Evolutionary conservation across 1,139 yeast species (phyloP).

Genomic region (Eremothecium coryli): DNA sequence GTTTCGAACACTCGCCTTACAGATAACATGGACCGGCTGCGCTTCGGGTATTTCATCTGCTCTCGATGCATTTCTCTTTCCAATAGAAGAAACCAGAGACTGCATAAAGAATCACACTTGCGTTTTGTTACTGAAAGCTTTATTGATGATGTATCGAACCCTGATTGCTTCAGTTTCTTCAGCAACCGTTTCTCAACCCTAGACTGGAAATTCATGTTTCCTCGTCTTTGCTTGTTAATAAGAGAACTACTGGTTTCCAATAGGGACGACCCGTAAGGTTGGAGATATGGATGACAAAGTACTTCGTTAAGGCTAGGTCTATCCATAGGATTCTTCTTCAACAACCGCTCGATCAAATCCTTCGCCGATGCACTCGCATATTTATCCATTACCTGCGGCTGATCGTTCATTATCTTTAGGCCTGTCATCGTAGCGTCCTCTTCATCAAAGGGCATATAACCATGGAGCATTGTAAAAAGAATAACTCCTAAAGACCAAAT

Average conservation of each 20-base stretch:
- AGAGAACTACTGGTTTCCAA: slow-evolving; percentile 38
- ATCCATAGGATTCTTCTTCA: slow-evolving; percentile 55
- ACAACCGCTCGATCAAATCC: slow-evolving; percentile 43
- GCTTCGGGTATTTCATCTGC: slow-evolving; percentile 36
- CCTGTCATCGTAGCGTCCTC: slow-evolving; percentile 57
- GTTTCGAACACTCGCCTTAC: slow-evolving; percentile 26
- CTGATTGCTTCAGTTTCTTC: slow-evolving; percentile 53
- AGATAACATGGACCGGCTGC: slow-evolving; percentile 45
- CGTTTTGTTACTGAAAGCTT: slow-evolving; percentile 51
- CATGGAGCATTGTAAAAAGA: slow-evolving; percentile 79
- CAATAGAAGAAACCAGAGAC: slow-evolving; percentile 67
- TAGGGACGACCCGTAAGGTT: slow-evolving; percentile 38
- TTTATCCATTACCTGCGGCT: slow-evolving; percentile 40
- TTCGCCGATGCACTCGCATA: slow-evolving; percentile 42
- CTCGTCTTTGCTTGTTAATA: slow-evolving; percentile 33
- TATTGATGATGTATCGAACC: slow-evolving; percentile 57
- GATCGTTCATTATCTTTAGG: slow-evolving; percentile 51
- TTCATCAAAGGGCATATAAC: slow-evolving; percentile 88
- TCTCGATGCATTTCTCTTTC: slow-evolving; percentile 51
- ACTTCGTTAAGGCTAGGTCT: slow-evolving; percentile 60
- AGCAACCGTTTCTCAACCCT: slow-evolving; percentile 58
- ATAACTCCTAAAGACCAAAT: slow-evolving; percentile 92
- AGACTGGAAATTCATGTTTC: slow-evolving; percentile 42
- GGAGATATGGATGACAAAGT: slow-evolving; percentile 53
- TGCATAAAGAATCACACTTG: slow-evolving; percentile 73